Base-by-base conservation (phyloP, 495 filamentous ascomycete genomes). In the Hypoxylon trugodes region DNA sequence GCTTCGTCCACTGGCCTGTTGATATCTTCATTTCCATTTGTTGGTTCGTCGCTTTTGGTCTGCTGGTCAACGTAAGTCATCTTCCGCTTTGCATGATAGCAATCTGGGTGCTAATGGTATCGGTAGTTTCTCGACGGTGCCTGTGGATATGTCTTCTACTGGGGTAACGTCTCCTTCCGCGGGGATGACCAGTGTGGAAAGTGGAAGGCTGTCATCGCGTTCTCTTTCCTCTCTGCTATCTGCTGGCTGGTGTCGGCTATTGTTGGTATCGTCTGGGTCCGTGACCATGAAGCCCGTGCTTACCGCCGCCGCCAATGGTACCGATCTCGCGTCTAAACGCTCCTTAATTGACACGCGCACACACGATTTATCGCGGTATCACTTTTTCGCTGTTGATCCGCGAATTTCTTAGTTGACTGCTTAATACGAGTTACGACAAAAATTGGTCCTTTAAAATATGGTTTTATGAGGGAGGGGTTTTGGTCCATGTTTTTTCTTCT, bases 151-250 rank as follows among this genome's bases (percentile, higher is more conserved):
- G 89, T 96, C n/a, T 94, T 97, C 12, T 87, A 98, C 73, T 96
- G 95, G 58, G 87, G 89, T 61, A 91, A 95, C 63, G 89, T 98
- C 32, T 90, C 89, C 4, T 91, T 92, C 30, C 84, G 93, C 68
- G 86, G 85, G 50, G 84, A 82, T 26, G 91, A 79, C 3, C 69
- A 74, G 6, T 91, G 87, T 67, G 71, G 79, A 30, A 78, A 84
- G 51, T 89, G 84, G 86, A 90, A 87, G 73, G 84, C 87, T 10
- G 79, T 81, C 30, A 80, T 88, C 61, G 88, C 87, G 0, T 90
- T 90, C 73, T 76, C 77, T 58, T 90, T 90, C 71, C 63, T 90
- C 49, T 84, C 84, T n/a, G 87, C 86, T 28, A 80, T 86, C 59
- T 76, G 84, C 69, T 90, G 87, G 87, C 82, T 90, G 24, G 82